Evolutionary conservation across 257 asterid genomes (phyloP).

Genomic region (Ilex asprella): DNA sequence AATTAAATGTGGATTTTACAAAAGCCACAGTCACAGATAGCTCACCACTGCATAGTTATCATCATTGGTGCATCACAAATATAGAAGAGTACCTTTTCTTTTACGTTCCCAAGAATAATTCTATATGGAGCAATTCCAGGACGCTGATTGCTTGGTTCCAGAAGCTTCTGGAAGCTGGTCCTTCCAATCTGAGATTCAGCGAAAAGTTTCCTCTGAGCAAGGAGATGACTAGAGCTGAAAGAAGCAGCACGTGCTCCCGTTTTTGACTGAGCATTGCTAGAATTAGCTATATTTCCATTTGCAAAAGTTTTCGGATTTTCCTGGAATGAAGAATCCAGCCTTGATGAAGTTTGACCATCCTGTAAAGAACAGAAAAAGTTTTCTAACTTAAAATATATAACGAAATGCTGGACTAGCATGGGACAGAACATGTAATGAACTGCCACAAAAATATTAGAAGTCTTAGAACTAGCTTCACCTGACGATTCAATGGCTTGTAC

Average conservation of each 20-base stretch:
- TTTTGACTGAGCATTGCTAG: conserved; percentile 35
- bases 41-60: no score
- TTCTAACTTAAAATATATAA: neutral
- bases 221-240: conserved; percentile 46
- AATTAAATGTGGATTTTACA: no score
- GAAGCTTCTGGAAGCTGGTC: conserved; percentile 80
- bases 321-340: conserved; percentile 19
- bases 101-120: conserved; percentile 79
- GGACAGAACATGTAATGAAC: conserved; percentile 1
- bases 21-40: no score
- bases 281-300: conserved; percentile 37
- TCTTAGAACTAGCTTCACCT: conserved; percentile 38
- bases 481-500: conserved; percentile 46
- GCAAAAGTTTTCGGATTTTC: conserved; percentile 34
- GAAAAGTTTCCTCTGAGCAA: conserved; percentile 68
- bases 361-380: conserved; percentile 18
- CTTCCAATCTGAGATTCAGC: conserved; percentile 84
- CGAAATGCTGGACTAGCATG: neutral
- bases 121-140: conserved; percentile 97
- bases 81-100: conserved; percentile 60
- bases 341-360: conserved; percentile 44
- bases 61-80: neutral
- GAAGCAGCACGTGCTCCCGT: conserved; percentile 45
- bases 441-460: neutral
- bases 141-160: conserved; percentile 79